A percentile compares a stretch with the other conserved stretches of the same genome.
Evolutionary conservation across 352 stramenopile genomes (phyloP).

Genomic region (Globisporangium splendens): DNA sequence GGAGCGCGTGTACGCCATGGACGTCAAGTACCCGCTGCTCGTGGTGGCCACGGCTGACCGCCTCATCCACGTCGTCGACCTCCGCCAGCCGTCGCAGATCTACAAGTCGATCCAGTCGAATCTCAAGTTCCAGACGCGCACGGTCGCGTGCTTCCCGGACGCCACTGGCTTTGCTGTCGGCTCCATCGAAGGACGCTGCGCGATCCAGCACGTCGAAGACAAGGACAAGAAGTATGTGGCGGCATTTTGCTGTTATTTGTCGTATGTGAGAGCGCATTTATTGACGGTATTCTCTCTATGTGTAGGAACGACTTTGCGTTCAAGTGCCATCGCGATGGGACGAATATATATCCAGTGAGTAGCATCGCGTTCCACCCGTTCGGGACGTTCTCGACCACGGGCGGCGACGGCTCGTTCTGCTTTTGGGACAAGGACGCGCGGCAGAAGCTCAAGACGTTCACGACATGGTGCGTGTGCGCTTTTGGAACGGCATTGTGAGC

Average conservation of each 20-base stretch:
- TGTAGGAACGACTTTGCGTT: constrained; percentile 87
- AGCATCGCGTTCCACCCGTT: constrained; percentile 89
- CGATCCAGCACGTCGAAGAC: constrained; percentile 88
- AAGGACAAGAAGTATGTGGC: constrained; percentile 58
- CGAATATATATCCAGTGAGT: constrained; percentile 89
- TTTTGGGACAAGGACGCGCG: constrained; percentile 99
- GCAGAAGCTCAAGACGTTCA: constrained; percentile 93
- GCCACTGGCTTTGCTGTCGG: constrained; percentile 85
- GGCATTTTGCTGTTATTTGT: not conserved
- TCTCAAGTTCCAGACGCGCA: constrained; percentile 88
- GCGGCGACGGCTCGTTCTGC: constrained; percentile 94
- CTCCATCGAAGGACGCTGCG: constrained; percentile 89
- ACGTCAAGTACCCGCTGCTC: constrained; percentile 90
- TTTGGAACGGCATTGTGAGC: not conserved
- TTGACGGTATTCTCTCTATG: not conserved
- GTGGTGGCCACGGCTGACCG: constrained; percentile 93
- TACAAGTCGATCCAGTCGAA: constrained; percentile 83
- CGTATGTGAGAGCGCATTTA: not conserved
- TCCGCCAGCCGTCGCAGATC: constrained; percentile 84
- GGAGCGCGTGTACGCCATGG: constrained; percentile 93
- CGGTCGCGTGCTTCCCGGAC: constrained; percentile 88
- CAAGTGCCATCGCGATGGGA: constrained; percentile 88
- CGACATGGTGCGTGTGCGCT: constrained; percentile 53
- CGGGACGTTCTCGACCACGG: constrained; percentile 96
- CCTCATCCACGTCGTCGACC: constrained; percentile 86